Base-by-base conservation (phyloP, 2,329 filamentous ascomycete genomes). In the Periconia digitata region DNA sequence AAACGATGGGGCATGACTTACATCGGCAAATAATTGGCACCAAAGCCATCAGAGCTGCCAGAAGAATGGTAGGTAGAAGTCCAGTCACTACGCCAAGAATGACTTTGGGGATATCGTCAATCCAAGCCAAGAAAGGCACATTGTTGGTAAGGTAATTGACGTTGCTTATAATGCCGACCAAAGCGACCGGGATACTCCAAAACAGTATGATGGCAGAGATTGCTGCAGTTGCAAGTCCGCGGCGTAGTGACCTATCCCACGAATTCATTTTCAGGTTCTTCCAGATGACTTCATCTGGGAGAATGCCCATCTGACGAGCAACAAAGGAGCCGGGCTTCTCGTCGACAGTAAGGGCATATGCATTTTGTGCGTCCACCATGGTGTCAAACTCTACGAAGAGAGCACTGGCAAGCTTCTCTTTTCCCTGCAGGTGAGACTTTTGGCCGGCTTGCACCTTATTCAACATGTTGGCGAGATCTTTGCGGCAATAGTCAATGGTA, bases 321-420 rank as follows among this genome's bases (percentile, higher is more conserved):
- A 67, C 47, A 24, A 76, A 57, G 20, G 66, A 66, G 51, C 61
- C 67, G 22, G 57, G 64, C 58, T 69, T 69, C 35, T 57, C 48
- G 35, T 53, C 50, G 57, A 73, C 49, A 64, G 69, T 70, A 60
- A 88, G 83, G 70, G 96, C 90, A 72, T 84, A 91, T 16, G 92
- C 92, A 43, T 84, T 81, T 70, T 97, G 91, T 7, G 94, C 94
- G 49, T 88, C 86, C 47, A 85, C 82, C 70, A 96, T 92, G 4
- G 80, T 84, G 50, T 83, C 80, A 63, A 96, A 99, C 66, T 96
- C 89, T 50, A 97, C 83, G 64, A 99, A 97, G 6, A 94, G 88
- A 16, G 89, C 86, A 1, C 86, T 83, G 6, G 90, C 77, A 44
- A 86, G 82, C 44, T 85, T 80, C 38, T 80, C 83, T 34, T 88